Base-by-base conservation (phyloP, 441 rosid species). In the Pelargonium myrrhifolium region DNA sequence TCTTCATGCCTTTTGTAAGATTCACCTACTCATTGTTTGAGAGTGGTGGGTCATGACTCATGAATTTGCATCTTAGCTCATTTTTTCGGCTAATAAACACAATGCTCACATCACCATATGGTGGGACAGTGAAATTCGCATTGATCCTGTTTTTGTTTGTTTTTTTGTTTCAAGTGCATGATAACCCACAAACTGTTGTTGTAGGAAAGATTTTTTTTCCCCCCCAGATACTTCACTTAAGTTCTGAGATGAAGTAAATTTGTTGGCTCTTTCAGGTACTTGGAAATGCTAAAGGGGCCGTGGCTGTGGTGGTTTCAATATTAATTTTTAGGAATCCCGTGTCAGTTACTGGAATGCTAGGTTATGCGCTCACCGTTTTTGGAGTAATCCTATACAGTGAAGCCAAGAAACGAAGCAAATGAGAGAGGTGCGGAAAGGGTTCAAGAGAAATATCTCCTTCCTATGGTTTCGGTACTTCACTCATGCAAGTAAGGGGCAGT, bases 201-300 rank as follows among this genome's bases (percentile, higher is more conserved):
- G n/a, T n/a, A 12, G 18, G 8, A n/a, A 14, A 11, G n/a, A 45
- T 45, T 9, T 26, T 26, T 35, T 35, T 37, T 37, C 8, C 18
- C n/a, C n/a, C n/a, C 5, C 21, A 49, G 56, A 49, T 49, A 20
- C 56, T 49, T 49, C 21, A 49, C 56, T 49, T 49, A 49, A 12
- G 17, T 49, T 49, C 18, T 49, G 6, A 49, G 20, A 15, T 49
- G 6, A 49, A 12, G 56, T 12, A 49, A 49, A 12, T 49, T 49
- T 51, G 21, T 26, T 51, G 71, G 61, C 11, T 55, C 58, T 53
- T 66, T 68, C 78, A 86, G 88, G 90, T 86, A 58, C 80, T 86
- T 72, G 90, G 90, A 76, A 86, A 86, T 64, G 90, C 90, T 2
- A 86, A 86, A 75, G 90, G 88, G 49, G 88, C 90, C 15, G 87